Conservation (phyloP, 768 basidiomycete genomes). For the Mycena filopes region DNA sequence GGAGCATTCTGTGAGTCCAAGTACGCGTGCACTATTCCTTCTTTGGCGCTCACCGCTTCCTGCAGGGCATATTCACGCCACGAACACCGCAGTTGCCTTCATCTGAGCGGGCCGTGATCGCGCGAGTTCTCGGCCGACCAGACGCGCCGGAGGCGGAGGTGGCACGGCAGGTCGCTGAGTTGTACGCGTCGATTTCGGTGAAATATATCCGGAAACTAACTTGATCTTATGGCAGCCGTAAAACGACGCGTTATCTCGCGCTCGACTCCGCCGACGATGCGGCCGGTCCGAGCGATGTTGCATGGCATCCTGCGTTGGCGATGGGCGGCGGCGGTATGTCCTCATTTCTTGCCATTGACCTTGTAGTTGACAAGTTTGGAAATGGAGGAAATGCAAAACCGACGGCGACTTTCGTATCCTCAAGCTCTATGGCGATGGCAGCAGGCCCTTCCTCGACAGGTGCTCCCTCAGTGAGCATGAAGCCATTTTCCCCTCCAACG, state of each 20-base stretch:
- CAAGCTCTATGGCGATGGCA: background rate
- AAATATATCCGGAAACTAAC: background rate
- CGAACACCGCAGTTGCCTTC: slow-evolving; percentile 53
- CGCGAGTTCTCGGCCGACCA: slow-evolving; percentile 62
- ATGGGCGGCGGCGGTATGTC: slow-evolving; percentile 14
- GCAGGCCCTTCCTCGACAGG: background rate
- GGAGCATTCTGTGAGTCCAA: slow-evolving; percentile 53
- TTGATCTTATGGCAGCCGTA: slow-evolving; percentile 40
- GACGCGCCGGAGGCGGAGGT: slow-evolving; percentile 58
- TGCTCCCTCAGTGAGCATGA: background rate
- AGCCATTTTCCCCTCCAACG: background rate
- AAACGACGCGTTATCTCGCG: slow-evolving; percentile 37
- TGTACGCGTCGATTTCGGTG: slow-evolving; percentile 51
- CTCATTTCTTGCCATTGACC: background rate
- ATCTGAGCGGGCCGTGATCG: slow-evolving; percentile 59
- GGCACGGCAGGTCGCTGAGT: slow-evolving; percentile 51
- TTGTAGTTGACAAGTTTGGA: slow-evolving; percentile 1
- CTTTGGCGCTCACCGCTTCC: background rate
- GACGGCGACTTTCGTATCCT: slow-evolving; percentile 15
- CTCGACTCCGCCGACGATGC: slow-evolving; percentile 22
- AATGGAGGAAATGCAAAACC: background rate
- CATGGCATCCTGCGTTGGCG: slow-evolving; percentile 30
- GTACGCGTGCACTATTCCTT: background rate
- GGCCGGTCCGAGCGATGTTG: slow-evolving; percentile 3
- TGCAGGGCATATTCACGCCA: slow-evolving; percentile 56